Percentiles rank a stretch among this genome's conserved stretches.
Conservation (phyloP, 2,329 filamentous ascomycete genomes). For the Sclerotinia spermophila region DNA sequence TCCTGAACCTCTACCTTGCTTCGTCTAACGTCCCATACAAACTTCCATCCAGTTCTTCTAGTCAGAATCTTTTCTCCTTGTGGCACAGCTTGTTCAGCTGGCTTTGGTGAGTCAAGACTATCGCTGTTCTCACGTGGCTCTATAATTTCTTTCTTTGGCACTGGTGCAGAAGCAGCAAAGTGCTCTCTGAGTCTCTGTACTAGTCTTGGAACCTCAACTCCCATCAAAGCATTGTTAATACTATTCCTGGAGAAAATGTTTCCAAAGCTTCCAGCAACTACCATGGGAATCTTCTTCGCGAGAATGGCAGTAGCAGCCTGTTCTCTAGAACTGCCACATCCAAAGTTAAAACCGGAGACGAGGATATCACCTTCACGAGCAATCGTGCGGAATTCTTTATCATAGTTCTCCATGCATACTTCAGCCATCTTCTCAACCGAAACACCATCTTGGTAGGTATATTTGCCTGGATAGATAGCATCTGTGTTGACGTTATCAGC, state of each 20-base stretch:
- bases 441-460: slow-evolving; percentile 87
- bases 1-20: slow-evolving; percentile 70
- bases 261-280: slow-evolving; percentile 75
- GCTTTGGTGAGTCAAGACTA: slow-evolving; percentile 48
- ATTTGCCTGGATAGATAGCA: slow-evolving; percentile 85
- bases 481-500: slow-evolving; percentile 89
- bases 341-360: slow-evolving; percentile 85
- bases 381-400: slow-evolving; percentile 61
- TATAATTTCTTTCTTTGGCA: slow-evolving; percentile 42
- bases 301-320: slow-evolving; percentile 86
- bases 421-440: slow-evolving; percentile 75
- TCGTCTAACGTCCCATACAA: slow-evolving; percentile 74
- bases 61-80: slow-evolving; percentile 55
- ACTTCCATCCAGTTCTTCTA: slow-evolving; percentile 75
- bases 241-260: slow-evolving; percentile 79
- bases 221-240: slow-evolving; percentile 76
- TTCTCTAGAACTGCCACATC: slow-evolving; percentile 75
- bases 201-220: slow-evolving; percentile 65
- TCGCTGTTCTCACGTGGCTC: slow-evolving; percentile 51
- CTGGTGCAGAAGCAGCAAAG: slow-evolving; percentile 44
- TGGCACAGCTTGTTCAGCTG: slow-evolving; percentile 40
- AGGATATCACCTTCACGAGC: slow-evolving; percentile 73
- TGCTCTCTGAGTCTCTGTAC: slow-evolving; percentile 62
- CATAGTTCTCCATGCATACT: slow-evolving; percentile 94
- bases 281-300: slow-evolving; percentile 74